A percentile compares a stretch with the other conserved stretches of the same genome.
phyloP scores from a whole-genome alignment of 2,329 filamentous ascomycete genomes.

The Trichoderma polysporum region DNA sequence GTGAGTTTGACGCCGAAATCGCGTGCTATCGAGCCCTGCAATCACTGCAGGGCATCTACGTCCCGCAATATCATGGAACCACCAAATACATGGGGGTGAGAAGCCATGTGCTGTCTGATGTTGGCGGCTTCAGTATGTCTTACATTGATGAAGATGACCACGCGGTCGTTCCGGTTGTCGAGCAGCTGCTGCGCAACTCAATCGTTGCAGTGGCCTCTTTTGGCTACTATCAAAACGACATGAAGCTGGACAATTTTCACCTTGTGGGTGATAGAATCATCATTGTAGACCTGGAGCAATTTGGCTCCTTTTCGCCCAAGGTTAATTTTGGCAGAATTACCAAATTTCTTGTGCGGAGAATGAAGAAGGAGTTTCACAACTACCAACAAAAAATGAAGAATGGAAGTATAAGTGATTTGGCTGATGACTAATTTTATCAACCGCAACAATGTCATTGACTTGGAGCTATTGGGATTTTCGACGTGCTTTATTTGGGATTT shows the following conservation, averaged over 20 bases:
- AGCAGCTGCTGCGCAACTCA: not conserved
- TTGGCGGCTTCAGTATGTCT: not conserved
- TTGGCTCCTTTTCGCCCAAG: not conserved
- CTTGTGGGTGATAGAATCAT: not conserved
- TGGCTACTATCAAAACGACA: not conserved
- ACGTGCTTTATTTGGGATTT: too few species aligned
- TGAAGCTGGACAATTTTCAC: not conserved
- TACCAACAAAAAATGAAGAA: not conserved
- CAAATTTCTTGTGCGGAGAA: not conserved
- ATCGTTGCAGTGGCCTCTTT: not conserved
- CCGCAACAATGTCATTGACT: too few species aligned
- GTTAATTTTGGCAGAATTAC: not conserved
- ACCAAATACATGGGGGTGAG: not conserved
- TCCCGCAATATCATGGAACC: not conserved
- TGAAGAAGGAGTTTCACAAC: not conserved
- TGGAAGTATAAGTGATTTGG: not conserved
- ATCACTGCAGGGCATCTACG: not conserved
- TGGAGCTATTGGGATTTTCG: too few species aligned
- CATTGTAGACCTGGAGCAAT: not conserved
- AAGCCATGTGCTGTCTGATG: not conserved
- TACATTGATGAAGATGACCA: not conserved
- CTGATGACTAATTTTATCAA: not conserved
- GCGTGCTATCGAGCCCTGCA: not conserved
- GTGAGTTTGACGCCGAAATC: not conserved
- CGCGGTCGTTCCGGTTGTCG: not conserved